Base-by-base conservation (phyloP, 495 filamentous ascomycete species). In the Talaromyces trachyspermus region DNA sequence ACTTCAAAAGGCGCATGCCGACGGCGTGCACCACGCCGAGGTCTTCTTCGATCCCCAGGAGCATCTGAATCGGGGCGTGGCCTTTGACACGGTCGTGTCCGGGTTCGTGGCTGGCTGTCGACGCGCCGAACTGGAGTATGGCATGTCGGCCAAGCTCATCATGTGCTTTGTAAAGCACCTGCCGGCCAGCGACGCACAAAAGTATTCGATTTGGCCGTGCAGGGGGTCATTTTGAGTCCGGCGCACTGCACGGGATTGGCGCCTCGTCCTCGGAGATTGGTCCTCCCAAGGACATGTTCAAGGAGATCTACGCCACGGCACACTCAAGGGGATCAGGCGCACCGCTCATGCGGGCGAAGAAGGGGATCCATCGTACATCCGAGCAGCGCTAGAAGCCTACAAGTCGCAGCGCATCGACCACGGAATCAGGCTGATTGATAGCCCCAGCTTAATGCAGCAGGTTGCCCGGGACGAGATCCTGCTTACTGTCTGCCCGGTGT, bases 11-110 rank as follows among this genome's bases (percentile, higher is more conserved):
- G 85, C 83, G 1, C 71, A 81, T 44, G 56, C 65, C 0, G 79
- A 85, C 52, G 79, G 78, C 42, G 83, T 88, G 6, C 70, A 78
- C 27, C 85, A 89, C 50, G 83, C 83, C 2, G 86, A 91, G 54
- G 75, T 88, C 43, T 89, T 87, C 65, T 89, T 88, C 65, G 85
- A 89, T 58, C 85, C 85, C 6, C 84, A 89, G 53, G 83, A 83
- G 3, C 85, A 91, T 58, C 69, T 74, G 11, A 56, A 59, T n/a
- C 74, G 85, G 18, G 79, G 79, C 11, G 60, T 91, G 7, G n/a
- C 67, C 10, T 81, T 83, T 53, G 49, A 64, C 1, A 81, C 78
- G 6, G 70, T 88, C 18, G 65, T 88, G 0, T 49, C 49, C 2
- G 84, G 84, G 1, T 79, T 86, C 53, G 60, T 58, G 10, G 64